Evolutionary conservation across 2,329 filamentous ascomycete genomes (phyloP).

Genomic region (Ophiosphaerella korrae): DNA sequence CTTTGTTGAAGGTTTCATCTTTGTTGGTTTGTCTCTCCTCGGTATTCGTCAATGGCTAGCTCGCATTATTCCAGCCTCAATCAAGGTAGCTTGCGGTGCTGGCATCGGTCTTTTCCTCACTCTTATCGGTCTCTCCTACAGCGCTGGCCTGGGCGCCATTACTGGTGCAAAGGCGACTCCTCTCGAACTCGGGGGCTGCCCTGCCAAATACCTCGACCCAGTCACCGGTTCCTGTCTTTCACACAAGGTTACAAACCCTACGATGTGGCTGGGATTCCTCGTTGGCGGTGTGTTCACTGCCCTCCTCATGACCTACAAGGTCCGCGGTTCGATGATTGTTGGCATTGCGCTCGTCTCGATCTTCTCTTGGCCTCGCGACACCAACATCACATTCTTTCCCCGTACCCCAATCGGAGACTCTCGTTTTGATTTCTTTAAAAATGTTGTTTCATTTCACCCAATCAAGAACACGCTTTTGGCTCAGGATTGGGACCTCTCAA

Average conservation of each 20-base stretch:
- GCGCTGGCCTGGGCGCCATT: slow-evolving; percentile 79
- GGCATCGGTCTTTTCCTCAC: slow-evolving; percentile 87
- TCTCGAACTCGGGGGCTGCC: slow-evolving; percentile 76
- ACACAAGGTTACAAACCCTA: slow-evolving; percentile 78
- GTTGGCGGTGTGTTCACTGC: slow-evolving; percentile 81
- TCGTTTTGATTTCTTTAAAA: slow-evolving; percentile 83
- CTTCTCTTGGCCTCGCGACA: slow-evolving; percentile 83
- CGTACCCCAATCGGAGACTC: slow-evolving; percentile 70
- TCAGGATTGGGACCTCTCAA: slow-evolving; percentile 73
- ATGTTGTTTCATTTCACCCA: slow-evolving; percentile 81
- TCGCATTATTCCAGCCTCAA: slow-evolving; percentile 70
- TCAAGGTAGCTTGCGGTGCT: slow-evolving; percentile 89
- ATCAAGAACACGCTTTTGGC: slow-evolving; percentile 72
- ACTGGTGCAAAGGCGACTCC: slow-evolving; percentile 71
- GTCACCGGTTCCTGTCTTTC: slow-evolving; percentile 62
- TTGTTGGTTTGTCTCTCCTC: slow-evolving; percentile 75
- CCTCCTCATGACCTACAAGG: slow-evolving; percentile 80
- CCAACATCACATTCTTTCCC: slow-evolving; percentile 79
- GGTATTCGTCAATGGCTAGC: slow-evolving; percentile 73
- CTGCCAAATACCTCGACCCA: slow-evolving; percentile 52
- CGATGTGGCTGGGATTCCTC: slow-evolving; percentile 89
- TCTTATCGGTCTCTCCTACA: slow-evolving; percentile 78
- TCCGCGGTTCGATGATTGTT: slow-evolving; percentile 83
- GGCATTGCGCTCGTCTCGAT: slow-evolving; percentile 84
- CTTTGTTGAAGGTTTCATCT: slow-evolving; percentile 87